Evolutionary conservation across 306 rosid genomes (phyloP).

Genomic region (Quercus engelmannii): DNA sequence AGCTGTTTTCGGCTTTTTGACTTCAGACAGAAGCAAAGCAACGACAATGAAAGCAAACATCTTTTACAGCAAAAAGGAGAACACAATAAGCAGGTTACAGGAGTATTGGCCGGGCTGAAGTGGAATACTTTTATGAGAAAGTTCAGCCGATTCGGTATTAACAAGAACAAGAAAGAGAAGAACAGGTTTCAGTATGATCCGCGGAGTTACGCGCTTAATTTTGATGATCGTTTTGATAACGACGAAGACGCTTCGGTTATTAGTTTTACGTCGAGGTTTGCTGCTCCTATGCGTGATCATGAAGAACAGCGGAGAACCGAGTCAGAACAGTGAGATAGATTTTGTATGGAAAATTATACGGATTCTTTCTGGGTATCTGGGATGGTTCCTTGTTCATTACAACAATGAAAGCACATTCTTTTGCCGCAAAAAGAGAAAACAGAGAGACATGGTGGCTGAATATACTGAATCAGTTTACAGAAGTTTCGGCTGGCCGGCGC

Average conservation of each 20-base stretch:
- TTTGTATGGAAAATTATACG: no score
- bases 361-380: no score
- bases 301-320: conserved; percentile 9
- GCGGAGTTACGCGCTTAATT: conserved; percentile 72
- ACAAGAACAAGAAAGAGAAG: conserved; percentile 13
- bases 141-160: conserved; percentile 33
- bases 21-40: conserved; percentile 22
- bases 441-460: no score
- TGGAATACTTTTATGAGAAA: conserved; percentile 76
- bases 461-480: no score
- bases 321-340: neutral
- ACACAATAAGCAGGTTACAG: conserved; percentile 43
- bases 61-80: conserved; percentile 20
- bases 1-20: conserved; percentile 40
- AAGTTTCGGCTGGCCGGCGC: no score
- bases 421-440: no score
- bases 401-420: no score
- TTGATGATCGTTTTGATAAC: conserved; percentile 37
- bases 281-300: conserved; percentile 31
- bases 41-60: conserved; percentile 11
- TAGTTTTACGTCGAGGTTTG: conserved; percentile 46
- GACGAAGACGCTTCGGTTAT: conserved; percentile 38
- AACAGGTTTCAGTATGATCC: conserved; percentile 59
- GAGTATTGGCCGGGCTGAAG: conserved; percentile 62
- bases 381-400: no score